phyloP scores from a whole-genome alignment of 768 basidiomycete genomes.

The Chalciporus chontae region DNA sequence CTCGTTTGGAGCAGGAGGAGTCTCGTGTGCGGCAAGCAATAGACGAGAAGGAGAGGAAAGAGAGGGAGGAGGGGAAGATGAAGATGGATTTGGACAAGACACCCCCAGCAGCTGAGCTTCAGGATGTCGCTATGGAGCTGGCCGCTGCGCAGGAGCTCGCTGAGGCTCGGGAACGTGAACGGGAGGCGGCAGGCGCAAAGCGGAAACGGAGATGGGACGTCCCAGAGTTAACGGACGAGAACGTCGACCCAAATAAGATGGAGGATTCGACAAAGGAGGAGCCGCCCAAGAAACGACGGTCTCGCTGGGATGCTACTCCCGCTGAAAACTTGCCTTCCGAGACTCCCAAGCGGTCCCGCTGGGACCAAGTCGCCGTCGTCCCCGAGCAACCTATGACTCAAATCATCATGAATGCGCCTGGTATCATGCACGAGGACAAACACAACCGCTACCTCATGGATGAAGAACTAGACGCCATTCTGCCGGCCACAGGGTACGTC shows the following conservation, averaged over 20 bases:
- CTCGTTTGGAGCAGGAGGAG: conserved; percentile 93
- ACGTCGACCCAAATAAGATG: conserved; percentile 55
- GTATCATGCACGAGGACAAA: conserved; percentile 86
- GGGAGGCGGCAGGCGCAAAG: conserved; percentile 48
- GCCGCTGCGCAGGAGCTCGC: conserved; percentile 44
- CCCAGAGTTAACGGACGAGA: conserved; percentile 57
- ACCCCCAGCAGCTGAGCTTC: conserved; percentile 76
- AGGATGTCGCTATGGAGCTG: conserved; percentile 68
- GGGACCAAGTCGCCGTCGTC: conserved; percentile 90
- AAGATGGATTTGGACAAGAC: conserved; percentile 92
- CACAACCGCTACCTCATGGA: conserved; percentile 95
- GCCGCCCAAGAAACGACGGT: conserved; percentile 87
- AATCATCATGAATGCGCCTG: conserved; percentile 86
- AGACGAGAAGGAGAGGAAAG: conserved; percentile 82
- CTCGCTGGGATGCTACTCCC: conserved; percentile 94
- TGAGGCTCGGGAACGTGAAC: conserved; percentile 35
- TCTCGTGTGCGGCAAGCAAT: conserved; percentile 75
- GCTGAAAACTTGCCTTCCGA: conserved; percentile 57
- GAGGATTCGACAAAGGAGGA: conserved; percentile 75
- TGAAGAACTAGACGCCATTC: conserved; percentile 89
- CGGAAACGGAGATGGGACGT: conserved; percentile 85
- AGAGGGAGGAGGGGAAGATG: conserved; percentile 64
- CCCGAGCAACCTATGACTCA: conserved; percentile 68
- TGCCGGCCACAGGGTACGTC: conserved; percentile 82
- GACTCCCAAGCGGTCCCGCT: conserved; percentile 87